Evolutionary conservation across 495 filamentous ascomycete genomes (phyloP).

Genomic region (Aspergillus conjunctus): DNA sequence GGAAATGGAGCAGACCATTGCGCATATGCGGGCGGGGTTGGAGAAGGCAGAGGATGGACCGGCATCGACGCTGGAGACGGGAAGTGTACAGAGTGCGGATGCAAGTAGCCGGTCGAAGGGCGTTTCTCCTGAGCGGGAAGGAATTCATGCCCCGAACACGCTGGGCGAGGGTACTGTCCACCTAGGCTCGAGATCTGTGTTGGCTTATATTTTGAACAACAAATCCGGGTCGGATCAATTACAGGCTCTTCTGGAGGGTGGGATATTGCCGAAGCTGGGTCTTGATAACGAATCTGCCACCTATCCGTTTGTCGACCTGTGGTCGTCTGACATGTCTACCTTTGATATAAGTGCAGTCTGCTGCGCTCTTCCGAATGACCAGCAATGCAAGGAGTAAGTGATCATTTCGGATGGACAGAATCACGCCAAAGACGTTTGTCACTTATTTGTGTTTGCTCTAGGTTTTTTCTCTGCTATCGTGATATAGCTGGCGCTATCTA

Average conservation of each 20-base stretch:
- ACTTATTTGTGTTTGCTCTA: constrained; percentile 28
- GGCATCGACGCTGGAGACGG: constrained; percentile 34
- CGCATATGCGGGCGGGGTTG: constrained; percentile 42
- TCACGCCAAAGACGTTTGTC: background rate
- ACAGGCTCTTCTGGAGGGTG: constrained; percentile 68
- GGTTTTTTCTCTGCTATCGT: constrained; percentile 74
- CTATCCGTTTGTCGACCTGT: constrained; percentile 73
- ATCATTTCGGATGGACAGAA: background rate
- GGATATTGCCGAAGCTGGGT: constrained; percentile 77
- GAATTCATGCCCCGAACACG: constrained; percentile 57
- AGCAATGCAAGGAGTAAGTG: constrained; percentile 66
- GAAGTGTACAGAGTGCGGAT: constrained; percentile 64
- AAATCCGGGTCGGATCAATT: constrained; percentile 66
- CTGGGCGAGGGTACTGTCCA: constrained; percentile 58
- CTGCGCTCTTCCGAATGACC: constrained; percentile 66
- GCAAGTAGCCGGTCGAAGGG: constrained; percentile 44
- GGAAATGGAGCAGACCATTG: constrained; percentile 49
- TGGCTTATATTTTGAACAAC: constrained; percentile 63
- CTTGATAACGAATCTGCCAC: constrained; percentile 80
- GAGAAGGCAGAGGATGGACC: constrained; percentile 42
- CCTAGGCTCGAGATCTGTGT: constrained; percentile 59
- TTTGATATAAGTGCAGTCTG: constrained; percentile 70
- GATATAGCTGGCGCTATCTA: constrained; percentile 84
- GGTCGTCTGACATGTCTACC: constrained; percentile 67
- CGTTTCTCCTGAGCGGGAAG: constrained; percentile 51